Evolutionary conservation across 768 basidiomycete genomes (phyloP).

Genomic region (Leccinum olivaceopallidum): DNA sequence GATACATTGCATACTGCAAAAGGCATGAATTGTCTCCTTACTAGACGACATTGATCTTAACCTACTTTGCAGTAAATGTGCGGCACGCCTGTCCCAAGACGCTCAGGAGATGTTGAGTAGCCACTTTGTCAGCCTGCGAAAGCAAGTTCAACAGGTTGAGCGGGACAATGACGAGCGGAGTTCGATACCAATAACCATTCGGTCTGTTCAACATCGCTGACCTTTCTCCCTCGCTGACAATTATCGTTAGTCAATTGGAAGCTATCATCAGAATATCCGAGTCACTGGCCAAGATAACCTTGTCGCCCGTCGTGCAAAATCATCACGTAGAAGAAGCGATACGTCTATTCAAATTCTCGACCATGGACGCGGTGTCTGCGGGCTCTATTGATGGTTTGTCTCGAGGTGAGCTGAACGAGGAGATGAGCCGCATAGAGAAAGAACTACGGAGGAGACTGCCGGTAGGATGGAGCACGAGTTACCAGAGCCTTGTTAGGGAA

Average conservation of each 20-base stretch:
- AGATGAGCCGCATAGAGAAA: conserved; percentile 87
- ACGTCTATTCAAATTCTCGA: conserved; percentile 96
- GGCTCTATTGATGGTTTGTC: conserved; percentile 93
- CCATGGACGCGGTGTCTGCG: conserved; percentile 98
- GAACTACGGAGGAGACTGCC: conserved; percentile 82
- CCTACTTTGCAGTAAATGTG: conserved; percentile 73
- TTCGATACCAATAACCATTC: conserved; percentile 97
- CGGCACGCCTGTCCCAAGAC: conserved; percentile 89
- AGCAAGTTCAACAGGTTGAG: conserved; percentile 95
- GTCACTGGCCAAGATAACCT: conserved; percentile 90
- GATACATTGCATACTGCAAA: conserved; percentile 96
- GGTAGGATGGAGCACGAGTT: conserved; percentile 96
- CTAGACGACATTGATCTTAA: conserved; percentile 3
- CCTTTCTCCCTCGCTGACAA: conserved; percentile 3
- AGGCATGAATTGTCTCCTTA: conserved; percentile 48
- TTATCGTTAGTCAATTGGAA: conserved; percentile 76
- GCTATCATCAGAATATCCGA: conserved; percentile 99
- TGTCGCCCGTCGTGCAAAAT: conserved; percentile 81
- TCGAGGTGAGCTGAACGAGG: conserved; percentile 88
- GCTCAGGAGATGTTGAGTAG: conserved; percentile 96
- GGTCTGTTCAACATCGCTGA: conserved; percentile 50
- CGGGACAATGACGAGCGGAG: conserved; percentile 96
- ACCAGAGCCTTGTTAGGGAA: conserved; percentile 88
- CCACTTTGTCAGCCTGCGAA: conserved; percentile 90
- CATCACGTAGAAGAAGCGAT: conserved; percentile 99